These are phyloP conservation scores for Amylocarpus encephaloides DNA, from an alignment of 2,329 filamentous ascomycete genomes.

Conservation along the genomic window DNA sequence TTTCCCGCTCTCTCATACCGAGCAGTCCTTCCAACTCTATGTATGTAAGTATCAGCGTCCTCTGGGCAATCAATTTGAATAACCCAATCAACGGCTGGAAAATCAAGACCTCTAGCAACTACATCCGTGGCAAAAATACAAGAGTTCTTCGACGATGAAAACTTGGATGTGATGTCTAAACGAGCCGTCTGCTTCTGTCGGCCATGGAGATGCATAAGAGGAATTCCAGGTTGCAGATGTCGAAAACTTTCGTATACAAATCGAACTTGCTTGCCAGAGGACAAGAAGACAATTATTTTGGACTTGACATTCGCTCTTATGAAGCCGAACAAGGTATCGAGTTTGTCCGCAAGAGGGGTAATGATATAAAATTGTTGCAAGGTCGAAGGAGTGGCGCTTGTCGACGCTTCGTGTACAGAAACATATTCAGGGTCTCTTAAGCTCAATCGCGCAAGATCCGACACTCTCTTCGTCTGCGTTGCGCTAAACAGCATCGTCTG, in stretches of 20 bases:
- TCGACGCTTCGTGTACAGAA: slow-evolving; percentile 79
- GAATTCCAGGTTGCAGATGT: slow-evolving; percentile 89
- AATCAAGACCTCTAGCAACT: slow-evolving; percentile 88
- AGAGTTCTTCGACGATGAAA: slow-evolving; percentile 71
- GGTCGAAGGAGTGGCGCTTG: slow-evolving; percentile 70
- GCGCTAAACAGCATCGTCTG: slow-evolving; percentile 95
- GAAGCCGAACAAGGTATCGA: slow-evolving; percentile 90
- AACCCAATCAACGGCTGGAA: slow-evolving; percentile 95
- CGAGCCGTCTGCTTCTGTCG: slow-evolving; percentile 88
- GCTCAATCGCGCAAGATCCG: slow-evolving; percentile 82
- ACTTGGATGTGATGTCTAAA: slow-evolving; percentile 79
- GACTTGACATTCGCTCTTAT: slow-evolving; percentile 84
- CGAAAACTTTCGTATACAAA: slow-evolving; percentile 93
- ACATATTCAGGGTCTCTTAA: slow-evolving; percentile 91
- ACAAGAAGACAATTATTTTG: slow-evolving; percentile 94
- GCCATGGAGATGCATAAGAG: slow-evolving; percentile 86
- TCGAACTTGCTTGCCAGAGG: slow-evolving; percentile 90
- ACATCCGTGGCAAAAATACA: slow-evolving; percentile 96
- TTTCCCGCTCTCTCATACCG: slow-evolving; percentile 82
- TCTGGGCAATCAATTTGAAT: slow-evolving; percentile 98
- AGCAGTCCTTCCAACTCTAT: slow-evolving; percentile 91
- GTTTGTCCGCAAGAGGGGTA: slow-evolving; percentile 78
- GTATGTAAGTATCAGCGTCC: slow-evolving; percentile 95
- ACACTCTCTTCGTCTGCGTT: slow-evolving; percentile 91
- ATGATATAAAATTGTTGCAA: slow-evolving; percentile 89